Evolutionary conservation across 139 green algal species (phyloP), one percentile per base, ranked within the genome.

Genomic region (Picochlorum sp.): DNA sequence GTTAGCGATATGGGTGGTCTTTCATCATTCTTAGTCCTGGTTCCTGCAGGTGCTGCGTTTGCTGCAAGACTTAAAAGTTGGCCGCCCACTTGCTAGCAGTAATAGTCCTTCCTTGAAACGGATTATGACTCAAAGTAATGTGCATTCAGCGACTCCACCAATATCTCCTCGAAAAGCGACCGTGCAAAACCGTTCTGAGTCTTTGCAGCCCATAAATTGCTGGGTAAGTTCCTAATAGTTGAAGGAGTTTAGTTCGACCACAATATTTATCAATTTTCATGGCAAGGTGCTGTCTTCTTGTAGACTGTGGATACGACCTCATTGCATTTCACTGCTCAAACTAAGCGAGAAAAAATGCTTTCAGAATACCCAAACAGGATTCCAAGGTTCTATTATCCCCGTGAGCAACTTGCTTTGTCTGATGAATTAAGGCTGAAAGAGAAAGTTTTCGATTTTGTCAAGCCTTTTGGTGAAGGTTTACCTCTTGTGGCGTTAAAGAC

Each of bases 401-500:
- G 53, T 14, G 24, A 28, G 24, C 20, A 36, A 14, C 14, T 36
- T 13, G 18, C 39, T 16, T 47, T 47, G 18, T 26, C 7, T 6
- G 22, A 47, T 47, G 39, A 47, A 12, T n/a, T n/a, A n/a, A n/a
- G 39, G 7, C 18, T 59, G 26, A 44, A 43, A 13, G 24, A 22
- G 12, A 28, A 12, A 44, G 24, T 30, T 14, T 28, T 51, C 7
- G 52, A 59, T 20, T 59, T 59, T 43, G 7, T 59, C 12, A 30
- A 12, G n/a, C 33, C 52, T 30, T 59, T 59, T 59, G 22, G 52
- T 3, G 52, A 59, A 22, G 22, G 22, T 51, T 16, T 59, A 14
- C 52, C 52, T 8, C 28, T 59, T 12, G n/a, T 59, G 7, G 52
- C 20, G 24, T 7, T 59, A 30, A 61, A 61, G 33, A 49, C 55